A percentile compares a stretch with the other conserved stretches of the same genome.
phyloP scores from a whole-genome alignment of 2,329 filamentous ascomycete genomes.

The Aspergillus ruber region DNA sequence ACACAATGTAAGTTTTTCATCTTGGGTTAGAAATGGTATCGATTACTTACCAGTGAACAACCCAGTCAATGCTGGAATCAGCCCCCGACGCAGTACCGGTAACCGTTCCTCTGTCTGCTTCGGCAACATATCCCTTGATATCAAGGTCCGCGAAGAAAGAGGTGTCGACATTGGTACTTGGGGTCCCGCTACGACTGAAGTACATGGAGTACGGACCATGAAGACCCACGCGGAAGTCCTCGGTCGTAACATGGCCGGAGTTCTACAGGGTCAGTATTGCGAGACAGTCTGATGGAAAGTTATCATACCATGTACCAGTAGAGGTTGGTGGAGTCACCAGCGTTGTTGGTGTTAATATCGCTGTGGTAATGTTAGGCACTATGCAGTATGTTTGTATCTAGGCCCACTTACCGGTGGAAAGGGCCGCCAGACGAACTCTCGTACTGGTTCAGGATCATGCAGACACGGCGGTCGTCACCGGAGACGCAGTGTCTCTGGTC shows the following conservation, averaged over 20 bases:
- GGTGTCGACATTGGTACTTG: slow-evolving; percentile 46
- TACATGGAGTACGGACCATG: slow-evolving; percentile 60
- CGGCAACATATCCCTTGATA: slow-evolving; percentile 53
- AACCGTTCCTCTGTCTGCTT: slow-evolving; percentile 52
- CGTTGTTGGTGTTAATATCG: slow-evolving; percentile 62
- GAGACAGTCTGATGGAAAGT: not conserved
- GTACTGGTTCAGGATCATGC: slow-evolving; percentile 52
- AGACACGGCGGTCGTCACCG: slow-evolving; percentile 48
- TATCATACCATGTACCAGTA: slow-evolving; percentile 57
- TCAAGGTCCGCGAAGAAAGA: slow-evolving; percentile 55
- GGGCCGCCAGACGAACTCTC: slow-evolving; percentile 61
- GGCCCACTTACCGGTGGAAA: slow-evolving; percentile 47
- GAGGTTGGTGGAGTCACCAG: slow-evolving; percentile 50
- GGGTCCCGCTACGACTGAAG: slow-evolving; percentile 55
- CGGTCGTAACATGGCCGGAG: slow-evolving; percentile 58
- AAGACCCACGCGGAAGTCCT: slow-evolving; percentile 55
- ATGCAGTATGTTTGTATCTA: not conserved
- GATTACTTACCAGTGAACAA: slow-evolving; percentile 62
- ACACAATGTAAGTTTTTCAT: no score
- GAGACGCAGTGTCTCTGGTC: slow-evolving; percentile 54
- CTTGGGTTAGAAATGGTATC: no score
- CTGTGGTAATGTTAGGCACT: slow-evolving; percentile 19
- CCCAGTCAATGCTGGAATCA: slow-evolving; percentile 45
- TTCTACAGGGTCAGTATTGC: slow-evolving; percentile 38
- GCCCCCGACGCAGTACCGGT: slow-evolving; percentile 56